phyloP scores from a whole-genome alignment of 73 alveolate species.

The Stentor roeselii region DNA sequence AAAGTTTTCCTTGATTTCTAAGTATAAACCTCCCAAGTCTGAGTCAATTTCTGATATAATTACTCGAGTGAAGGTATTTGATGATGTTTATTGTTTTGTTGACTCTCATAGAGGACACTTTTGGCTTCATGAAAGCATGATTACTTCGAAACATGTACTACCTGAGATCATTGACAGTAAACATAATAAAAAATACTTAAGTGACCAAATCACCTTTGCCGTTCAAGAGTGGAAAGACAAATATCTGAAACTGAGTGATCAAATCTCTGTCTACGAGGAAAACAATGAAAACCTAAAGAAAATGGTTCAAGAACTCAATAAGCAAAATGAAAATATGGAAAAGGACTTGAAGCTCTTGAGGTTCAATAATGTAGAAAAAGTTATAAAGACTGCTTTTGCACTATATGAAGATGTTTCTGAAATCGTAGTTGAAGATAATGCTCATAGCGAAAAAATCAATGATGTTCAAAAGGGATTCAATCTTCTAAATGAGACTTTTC shows the following conservation, averaged over 20 bases:
- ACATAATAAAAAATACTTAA: neutral
- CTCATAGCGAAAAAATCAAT: neutral
- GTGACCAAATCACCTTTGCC: neutral
- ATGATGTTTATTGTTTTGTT: neutral
- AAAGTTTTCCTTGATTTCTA: neutral
- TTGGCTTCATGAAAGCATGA: neutral
- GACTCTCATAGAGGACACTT: neutral
- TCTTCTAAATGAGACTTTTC: neutral
- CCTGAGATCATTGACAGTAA: slow-evolving; percentile 3
- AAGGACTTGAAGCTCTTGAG: neutral
- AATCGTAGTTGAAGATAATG: neutral
- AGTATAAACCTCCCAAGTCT: slow-evolving; percentile 5
- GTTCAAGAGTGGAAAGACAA: neutral
- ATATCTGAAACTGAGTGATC: neutral
- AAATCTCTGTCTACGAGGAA: neutral
- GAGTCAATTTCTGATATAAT: neutral
- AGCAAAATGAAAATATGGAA: neutral
- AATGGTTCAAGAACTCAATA: neutral
- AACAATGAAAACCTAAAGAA: neutral
- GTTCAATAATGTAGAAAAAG: neutral
- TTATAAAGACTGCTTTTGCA: neutral
- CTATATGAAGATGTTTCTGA: neutral
- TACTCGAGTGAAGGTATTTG: neutral
- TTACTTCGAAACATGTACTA: neutral
- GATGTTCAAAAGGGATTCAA: neutral